Evolutionary conservation across 306 rosid genomes (phyloP).

Genomic region (Prunus armeniaca): DNA sequence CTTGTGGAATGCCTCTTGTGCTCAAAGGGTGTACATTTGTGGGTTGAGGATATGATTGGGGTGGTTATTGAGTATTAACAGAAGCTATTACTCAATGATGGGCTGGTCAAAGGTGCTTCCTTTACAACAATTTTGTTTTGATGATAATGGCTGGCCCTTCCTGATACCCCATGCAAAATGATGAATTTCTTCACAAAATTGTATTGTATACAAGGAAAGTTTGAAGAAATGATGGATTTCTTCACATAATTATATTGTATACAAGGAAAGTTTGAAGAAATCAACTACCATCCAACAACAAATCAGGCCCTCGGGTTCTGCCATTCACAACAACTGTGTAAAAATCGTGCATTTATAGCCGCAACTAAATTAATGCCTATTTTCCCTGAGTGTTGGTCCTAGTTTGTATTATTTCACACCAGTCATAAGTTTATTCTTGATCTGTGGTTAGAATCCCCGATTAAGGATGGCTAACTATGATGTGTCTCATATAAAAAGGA

Average conservation of each 20-base stretch:
- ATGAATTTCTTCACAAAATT: conserved; percentile 1
- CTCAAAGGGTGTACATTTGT: not conserved
- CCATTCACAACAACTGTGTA: not conserved
- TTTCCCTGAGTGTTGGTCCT: not conserved
- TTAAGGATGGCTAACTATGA: not conserved
- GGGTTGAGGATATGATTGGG: conserved; percentile 1
- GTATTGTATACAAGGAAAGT: not conserved
- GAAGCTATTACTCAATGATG: not conserved
- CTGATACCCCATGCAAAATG: not conserved
- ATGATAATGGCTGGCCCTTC: not conserved
- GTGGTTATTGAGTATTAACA: conserved; percentile 1
- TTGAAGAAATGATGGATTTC: not conserved
- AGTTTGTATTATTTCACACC: not conserved
- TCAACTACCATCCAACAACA: not conserved
- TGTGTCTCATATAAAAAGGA: not conserved
- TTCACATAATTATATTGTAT: not conserved
- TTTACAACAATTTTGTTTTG: not conserved
- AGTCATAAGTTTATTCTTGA: not conserved
- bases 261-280: not conserved
- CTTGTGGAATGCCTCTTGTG: not conserved
- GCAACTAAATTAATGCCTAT: not conserved
- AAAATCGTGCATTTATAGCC: not conserved
- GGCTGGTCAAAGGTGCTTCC: not conserved
- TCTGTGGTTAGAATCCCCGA: not conserved
- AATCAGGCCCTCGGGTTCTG: not conserved